Evolutionary conservation across 441 rosid species (phyloP), one percentile per base, ranked within the genome.

Genomic region (Gossypium lobatum): DNA sequence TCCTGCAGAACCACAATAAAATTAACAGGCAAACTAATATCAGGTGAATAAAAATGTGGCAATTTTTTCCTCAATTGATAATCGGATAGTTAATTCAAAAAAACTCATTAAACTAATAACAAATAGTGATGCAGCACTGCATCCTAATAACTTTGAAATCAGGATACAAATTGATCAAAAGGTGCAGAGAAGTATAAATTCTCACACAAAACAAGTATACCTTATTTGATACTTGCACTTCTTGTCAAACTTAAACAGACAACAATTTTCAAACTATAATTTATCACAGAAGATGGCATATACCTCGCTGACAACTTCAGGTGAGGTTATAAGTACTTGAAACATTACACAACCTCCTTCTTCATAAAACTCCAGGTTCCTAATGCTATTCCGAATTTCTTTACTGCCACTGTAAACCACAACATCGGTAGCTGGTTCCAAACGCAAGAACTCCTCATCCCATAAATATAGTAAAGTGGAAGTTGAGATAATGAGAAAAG

Each of bases 281-380:
- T 54, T 18, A 62, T 73, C 60, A 62, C 52, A 73, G 68, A 50
- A 48, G 69, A 59, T 28, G 39, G 31, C 31, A 39, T 53, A 70
- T 82, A 88, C 93, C 93, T 88, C 86, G 17, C 77, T 77, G 52
- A 85, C 20, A 81, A 80, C 76, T 73, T 85, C 89, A 26, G 83
- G 85, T 7, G 87, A 68, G 57, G 89, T 84, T 72, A 87, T 50
- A 37, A 88, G 86, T 16, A 83, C 84, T 73, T 87, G 86, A 80
- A 82, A 82, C 85, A 85, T 83, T 69, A 84, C 37, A 58, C 74
- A 74, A 62, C 81, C 84, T 63, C 81, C 80, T 81, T 75, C 84
- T 70, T 65, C 82, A 53, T 42, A 72, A 55, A 85, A 84, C 79
- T 87, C 89, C 62, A 84, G 53, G 52, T 78, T 77, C 79, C 87